Evolutionary conservation across 257 asterid species (phyloP), one percentile per base, ranked within the genome.

Genomic region (Galeopsis tetrahit): DNA sequence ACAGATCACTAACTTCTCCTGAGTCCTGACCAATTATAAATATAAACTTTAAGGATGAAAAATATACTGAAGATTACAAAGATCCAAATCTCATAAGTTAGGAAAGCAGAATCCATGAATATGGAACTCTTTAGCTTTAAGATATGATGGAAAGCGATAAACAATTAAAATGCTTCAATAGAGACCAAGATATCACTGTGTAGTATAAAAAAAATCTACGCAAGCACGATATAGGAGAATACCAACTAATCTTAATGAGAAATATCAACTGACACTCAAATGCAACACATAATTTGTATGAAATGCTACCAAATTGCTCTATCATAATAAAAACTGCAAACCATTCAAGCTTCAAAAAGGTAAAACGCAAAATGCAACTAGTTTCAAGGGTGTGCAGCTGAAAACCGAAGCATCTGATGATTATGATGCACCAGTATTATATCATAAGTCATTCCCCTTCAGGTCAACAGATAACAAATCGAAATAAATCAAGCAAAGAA

Each of bases 381-480:
- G 32, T 48, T 33, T 60, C 48, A 5, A 60, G 1, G 35, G 34
- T 17, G 58, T n/a, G 17, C 49, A 21, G 39, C 68, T 43, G 44
- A 57, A 51, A 55, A 42, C 46, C 28, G 35, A 4, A 3, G 36
- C 14, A 59, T 39, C 63, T 42, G 43, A 43, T 31, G 36, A 10
- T 40, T 39, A 57, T 42, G 35, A 43, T 31, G 13, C 21, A 46
- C 48, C 64, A 63, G 5, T 1, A 33, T 49, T 5, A 70, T 31
- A 69, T 58, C 65, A 49, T 14, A 70, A 13, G 48, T 56, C 44
- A 10, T 56, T 56, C 64, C 5, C 48, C 7, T 62, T 62, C 13
- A 2, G 46, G 59, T 57, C 60, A 40, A 75, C 42, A 52, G 52
- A 72, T 52, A 40, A 75, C 42, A 52, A 60, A 72, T 34, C 35